A percentile compares a stretch with the other conserved stretches of the same genome.
These are phyloP conservation scores for Ascodesmis nigricans DNA, from an alignment of 495 filamentous ascomycete species.

Conservation along the genomic window DNA sequence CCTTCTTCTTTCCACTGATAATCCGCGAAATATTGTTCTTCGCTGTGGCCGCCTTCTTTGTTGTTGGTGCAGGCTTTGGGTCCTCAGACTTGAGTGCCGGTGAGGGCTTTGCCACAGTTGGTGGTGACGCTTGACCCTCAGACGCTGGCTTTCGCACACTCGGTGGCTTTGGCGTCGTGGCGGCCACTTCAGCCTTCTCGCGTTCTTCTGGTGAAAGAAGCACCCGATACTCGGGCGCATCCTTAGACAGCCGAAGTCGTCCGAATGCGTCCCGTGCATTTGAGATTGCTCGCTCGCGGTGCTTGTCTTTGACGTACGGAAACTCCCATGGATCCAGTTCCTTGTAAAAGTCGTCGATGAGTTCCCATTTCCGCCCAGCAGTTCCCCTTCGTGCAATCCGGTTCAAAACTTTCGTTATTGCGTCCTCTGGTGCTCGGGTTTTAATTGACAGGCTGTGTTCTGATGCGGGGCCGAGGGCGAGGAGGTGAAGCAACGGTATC, in stretches of 20 bases:
- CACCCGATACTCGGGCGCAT: slow-evolving; percentile 43
- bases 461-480: slow-evolving; percentile 35
- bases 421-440: slow-evolving; percentile 30
- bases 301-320: slow-evolving; percentile 34
- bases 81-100: too few species aligned
- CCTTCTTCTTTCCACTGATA: slow-evolving; percentile 26
- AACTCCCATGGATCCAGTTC: slow-evolving; percentile 50
- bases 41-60: slow-evolving; percentile 29
- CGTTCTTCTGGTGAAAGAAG: slow-evolving; percentile 41
- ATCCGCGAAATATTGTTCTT: slow-evolving; percentile 22
- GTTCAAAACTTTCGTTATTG: slow-evolving; percentile 27
- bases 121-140: too few species aligned
- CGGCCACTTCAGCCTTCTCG: slow-evolving; percentile 40
- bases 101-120: too few species aligned
- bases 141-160: too few species aligned
- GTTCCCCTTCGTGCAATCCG: slow-evolving; percentile 28
- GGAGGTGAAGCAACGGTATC: slow-evolving; percentile 34
- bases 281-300: slow-evolving; percentile 42
- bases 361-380: slow-evolving; percentile 25
- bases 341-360: slow-evolving; percentile 40
- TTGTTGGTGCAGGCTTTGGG: slow-evolving; percentile 27
- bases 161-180: slow-evolving; percentile 26
- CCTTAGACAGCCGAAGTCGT: slow-evolving; percentile 36
- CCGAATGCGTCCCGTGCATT: slow-evolving; percentile 49
- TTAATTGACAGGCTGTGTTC: slow-evolving; percentile 31